These are phyloP conservation scores for Zizania latifolia DNA, from an alignment of 176 grass and related monocot genomes.

Conservation along the genomic window DNA sequence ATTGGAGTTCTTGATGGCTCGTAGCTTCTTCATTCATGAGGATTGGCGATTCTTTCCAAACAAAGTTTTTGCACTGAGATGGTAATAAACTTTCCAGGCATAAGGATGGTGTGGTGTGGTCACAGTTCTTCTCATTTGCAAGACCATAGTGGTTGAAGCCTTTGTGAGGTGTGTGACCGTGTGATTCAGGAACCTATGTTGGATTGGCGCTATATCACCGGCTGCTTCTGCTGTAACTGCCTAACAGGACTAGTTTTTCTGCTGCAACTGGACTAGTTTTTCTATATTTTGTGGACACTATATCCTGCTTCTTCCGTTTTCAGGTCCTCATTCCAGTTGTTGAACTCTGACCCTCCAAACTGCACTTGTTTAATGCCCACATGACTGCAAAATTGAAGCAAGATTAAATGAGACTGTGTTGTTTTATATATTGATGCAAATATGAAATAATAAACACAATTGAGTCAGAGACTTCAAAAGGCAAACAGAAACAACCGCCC, in stretches of 20 bases:
- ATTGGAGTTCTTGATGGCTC: not conserved
- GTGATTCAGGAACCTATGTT: not conserved
- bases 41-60: not conserved
- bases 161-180: too few species aligned
- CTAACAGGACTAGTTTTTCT: too few species aligned
- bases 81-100: too few species aligned
- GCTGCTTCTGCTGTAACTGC: conserved; percentile 17
- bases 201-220: not conserved
- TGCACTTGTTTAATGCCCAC: conserved; percentile 84
- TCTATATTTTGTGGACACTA: conserved; percentile 65
- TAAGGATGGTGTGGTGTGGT: not conserved
- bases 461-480: not conserved
- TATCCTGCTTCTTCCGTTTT: conserved; percentile 69
- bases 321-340: conserved; percentile 73
- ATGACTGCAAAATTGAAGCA: conserved; percentile 49
- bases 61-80: not conserved
- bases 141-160: too few species aligned
- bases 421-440: not conserved
- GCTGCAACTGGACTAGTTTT: conserved; percentile 6
- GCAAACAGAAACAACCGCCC: not conserved
- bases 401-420: conserved; percentile 26
- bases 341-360: conserved; percentile 73
- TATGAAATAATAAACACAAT: not conserved
- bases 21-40: not conserved
- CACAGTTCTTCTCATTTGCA: not conserved